These are phyloP conservation scores for Zopfochytrium polystomum DNA, from an alignment of 371 early-diverging fungal species.

Conservation along the genomic window DNA sequence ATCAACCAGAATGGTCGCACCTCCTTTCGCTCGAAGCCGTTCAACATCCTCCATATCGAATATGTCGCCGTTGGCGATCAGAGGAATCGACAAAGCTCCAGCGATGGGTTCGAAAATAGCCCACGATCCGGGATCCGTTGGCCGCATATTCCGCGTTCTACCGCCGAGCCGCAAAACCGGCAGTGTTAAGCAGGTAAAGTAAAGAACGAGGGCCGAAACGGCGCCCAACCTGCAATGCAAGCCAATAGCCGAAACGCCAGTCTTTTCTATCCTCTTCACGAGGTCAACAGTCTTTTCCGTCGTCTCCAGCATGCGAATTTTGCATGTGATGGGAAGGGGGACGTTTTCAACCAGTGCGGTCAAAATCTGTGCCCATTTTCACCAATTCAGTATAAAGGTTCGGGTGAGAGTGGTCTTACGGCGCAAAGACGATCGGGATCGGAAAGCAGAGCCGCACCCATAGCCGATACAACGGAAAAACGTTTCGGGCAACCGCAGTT, in stretches of 20 bases:
- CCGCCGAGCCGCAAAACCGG: slow-evolving; percentile 48
- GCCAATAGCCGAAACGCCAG: slow-evolving; percentile 85
- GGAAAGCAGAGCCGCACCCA: slow-evolving; percentile 90
- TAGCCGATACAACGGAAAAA: slow-evolving; percentile 90
- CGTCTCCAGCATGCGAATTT: slow-evolving; percentile 52
- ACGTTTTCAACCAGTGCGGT: slow-evolving; percentile 68
- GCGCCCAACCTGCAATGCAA: slow-evolving; percentile 78
- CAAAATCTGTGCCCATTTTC: slow-evolving; percentile 55
- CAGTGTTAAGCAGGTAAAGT: background rate
- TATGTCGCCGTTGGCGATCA: slow-evolving; percentile 93
- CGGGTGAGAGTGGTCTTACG: slow-evolving; percentile 9
- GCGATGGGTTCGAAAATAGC: slow-evolving; percentile 72
- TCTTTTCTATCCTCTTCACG: slow-evolving; percentile 73
- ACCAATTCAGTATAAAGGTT: background rate
- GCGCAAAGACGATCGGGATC: slow-evolving; percentile 76
- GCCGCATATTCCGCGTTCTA: slow-evolving; percentile 75
- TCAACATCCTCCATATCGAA: slow-evolving; percentile 60
- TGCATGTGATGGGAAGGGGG: slow-evolving; percentile 60
- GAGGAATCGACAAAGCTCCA: slow-evolving; percentile 66
- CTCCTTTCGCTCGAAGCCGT: slow-evolving; percentile 39
- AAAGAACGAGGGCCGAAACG: too few species aligned
- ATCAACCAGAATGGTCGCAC: slow-evolving; percentile 12
- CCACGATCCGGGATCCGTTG: slow-evolving; percentile 81
- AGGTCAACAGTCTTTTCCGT: slow-evolving; percentile 78
- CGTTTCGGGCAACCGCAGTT: slow-evolving; percentile 97